phyloP scores from a whole-genome alignment of 805 yeast genomes.

The Yamadazyma tumulicola region DNA sequence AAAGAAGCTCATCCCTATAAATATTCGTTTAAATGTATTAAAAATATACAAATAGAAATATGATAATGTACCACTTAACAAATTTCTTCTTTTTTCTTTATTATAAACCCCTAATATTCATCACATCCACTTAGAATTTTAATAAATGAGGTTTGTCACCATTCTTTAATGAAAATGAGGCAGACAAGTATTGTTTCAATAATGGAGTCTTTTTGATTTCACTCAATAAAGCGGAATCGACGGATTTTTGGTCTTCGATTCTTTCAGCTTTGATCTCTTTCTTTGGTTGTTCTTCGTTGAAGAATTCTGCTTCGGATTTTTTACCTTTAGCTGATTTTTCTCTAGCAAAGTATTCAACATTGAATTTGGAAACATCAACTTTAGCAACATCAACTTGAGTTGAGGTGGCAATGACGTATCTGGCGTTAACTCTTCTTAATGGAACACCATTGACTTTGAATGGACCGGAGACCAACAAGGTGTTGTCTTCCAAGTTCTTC shows the following conservation, averaged over 20 bases:
- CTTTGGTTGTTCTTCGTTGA: slow-evolving; percentile 73
- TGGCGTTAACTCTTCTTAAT: slow-evolving; percentile 97
- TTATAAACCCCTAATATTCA: background rate
- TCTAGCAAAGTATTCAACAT: slow-evolving; percentile 93
- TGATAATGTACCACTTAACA: slow-evolving; percentile 11
- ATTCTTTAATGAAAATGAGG: slow-evolving; percentile 93
- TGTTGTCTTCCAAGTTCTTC: slow-evolving; percentile 96
- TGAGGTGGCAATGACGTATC: slow-evolving; percentile 98
- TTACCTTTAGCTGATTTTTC: slow-evolving; percentile 80
- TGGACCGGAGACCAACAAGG: slow-evolving; percentile 96
- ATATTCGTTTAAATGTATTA: slow-evolving; percentile 26
- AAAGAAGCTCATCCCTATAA: too few species aligned
- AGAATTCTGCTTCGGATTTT: slow-evolving; percentile 91
- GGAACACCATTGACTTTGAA: slow-evolving; percentile 99
- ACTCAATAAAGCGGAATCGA: slow-evolving; percentile 87
- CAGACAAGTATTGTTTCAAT: slow-evolving; percentile 92
- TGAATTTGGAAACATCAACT: slow-evolving; percentile 86
- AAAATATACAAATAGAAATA: slow-evolving; percentile 26
- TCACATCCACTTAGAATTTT: slow-evolving; percentile 69
- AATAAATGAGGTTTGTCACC: slow-evolving; percentile 98
- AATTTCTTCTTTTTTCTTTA: slow-evolving; percentile 7
- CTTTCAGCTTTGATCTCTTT: slow-evolving; percentile 89
- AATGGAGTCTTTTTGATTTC: slow-evolving; percentile 97
- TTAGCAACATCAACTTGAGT: slow-evolving; percentile 79
- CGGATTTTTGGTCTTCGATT: slow-evolving; percentile 92